Base-by-base conservation (phyloP, 2,329 filamentous ascomycete species). In the Aureobasidium sp. region DNA sequence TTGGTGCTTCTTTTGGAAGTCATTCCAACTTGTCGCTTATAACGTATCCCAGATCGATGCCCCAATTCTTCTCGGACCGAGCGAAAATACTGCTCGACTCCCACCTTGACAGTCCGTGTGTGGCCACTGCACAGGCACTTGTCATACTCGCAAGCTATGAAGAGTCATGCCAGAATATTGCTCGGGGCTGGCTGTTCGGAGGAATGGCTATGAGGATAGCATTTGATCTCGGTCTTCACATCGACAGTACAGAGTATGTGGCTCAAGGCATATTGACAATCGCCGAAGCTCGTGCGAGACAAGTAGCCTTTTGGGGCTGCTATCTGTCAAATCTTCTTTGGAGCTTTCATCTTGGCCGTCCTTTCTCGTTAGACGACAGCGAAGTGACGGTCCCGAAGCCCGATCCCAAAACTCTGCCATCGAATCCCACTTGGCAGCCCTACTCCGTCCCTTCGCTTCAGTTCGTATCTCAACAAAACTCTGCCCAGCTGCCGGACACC, bases 51-150 rank as follows among this genome's bases (percentile, higher is more conserved):
- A 69, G 66, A n/a, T 65, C 72, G 9, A 67, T 71, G 7, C 64
- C 69, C 0, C 73, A 75, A 23, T 75, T 75, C 68, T 75, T 76
- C 51, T 74, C 74, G 8, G 73, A 75, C 43, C 68, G 77, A 27
- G 73, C 75, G 1, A 79, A 78, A 61, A 71, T 72, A 7, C 69
- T 78, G 5, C 64, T 80, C 9, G 77, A 79, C 40, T 73, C 78
- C 4, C 77, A 80, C 61, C 66, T 80, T 15, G 77, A 79, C 60
- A 74, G 70, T 27, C 78, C 78, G 0, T 75, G 72, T 45, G 69
- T 79, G n/a, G 75, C 77, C 4, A 79, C 77, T 3, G 74, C 77
- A 8, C 78, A 80, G 58, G 74, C 77, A 1, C 68, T 79, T 43
- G 72, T 77, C 2, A 69, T 79, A 17, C 67, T 80, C 49, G 77